Evolutionary conservation across 129 eudicot genomes (phyloP).

Genomic region (Ambrosia trifida): DNA sequence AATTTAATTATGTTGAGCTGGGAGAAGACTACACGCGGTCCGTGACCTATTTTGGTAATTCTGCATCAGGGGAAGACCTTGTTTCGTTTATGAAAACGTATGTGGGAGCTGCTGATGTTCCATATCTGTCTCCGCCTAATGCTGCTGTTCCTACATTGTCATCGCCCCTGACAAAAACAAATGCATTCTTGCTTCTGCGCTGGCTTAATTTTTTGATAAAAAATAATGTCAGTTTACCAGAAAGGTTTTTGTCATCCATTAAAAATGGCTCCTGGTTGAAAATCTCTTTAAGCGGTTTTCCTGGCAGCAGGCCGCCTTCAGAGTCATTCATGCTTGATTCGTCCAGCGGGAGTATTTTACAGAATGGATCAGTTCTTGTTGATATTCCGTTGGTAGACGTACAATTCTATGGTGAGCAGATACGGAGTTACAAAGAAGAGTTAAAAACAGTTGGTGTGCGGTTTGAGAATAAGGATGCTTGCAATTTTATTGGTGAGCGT

Average conservation of each 20-base stretch:
- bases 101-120: slow-evolving; percentile 53
- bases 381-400: slow-evolving; percentile 53
- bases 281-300: slow-evolving; percentile 34
- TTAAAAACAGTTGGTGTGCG: slow-evolving; percentile 42
- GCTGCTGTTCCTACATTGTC: slow-evolving; percentile 42
- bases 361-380: slow-evolving; percentile 48
- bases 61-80: slow-evolving; percentile 25
- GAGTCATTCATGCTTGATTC: slow-evolving; percentile 45
- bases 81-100: slow-evolving; percentile 26
- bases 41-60: slow-evolving; percentile 23
- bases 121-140: slow-evolving; percentile 47
- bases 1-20: slow-evolving; percentile 46
- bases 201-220: slow-evolving; percentile 43
- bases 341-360: slow-evolving; percentile 33
- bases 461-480: slow-evolving; percentile 45
- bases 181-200: slow-evolving; percentile 42
- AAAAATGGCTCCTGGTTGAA: slow-evolving; percentile 58
- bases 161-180: slow-evolving; percentile 36
- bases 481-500: slow-evolving; percentile 43
- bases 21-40: slow-evolving; percentile 44
- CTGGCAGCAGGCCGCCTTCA: slow-evolving; percentile 48
- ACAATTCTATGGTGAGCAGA: slow-evolving; percentile 33
- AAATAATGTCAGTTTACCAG: slow-evolving; percentile 17
- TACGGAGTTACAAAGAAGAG: slow-evolving; percentile 43
- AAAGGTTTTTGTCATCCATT: slow-evolving; percentile 35